Conservation (phyloP, 176 grass and related monocot genomes). For the Phragmites australis region DNA sequence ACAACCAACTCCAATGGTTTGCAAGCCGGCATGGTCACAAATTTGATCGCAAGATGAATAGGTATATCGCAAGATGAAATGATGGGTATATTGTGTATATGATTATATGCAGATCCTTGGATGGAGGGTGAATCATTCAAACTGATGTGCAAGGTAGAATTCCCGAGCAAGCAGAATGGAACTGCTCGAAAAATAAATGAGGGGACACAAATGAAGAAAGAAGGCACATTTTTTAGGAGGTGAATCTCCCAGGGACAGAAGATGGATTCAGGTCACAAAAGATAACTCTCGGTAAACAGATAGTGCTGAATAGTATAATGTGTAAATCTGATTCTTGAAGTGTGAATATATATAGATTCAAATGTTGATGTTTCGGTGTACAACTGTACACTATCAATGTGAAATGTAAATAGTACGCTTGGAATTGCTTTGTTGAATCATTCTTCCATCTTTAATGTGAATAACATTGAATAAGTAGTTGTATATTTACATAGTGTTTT, state of each 20-base stretch:
- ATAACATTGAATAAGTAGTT: too few species aligned
- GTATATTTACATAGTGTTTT: too few species aligned
- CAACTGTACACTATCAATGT: neutral
- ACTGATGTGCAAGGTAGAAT: neutral
- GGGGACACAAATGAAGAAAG: neutral
- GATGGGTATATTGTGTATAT: slow-evolving; percentile 13
- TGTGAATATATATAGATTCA: slow-evolving; percentile 20
- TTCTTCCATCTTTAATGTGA: too few species aligned
- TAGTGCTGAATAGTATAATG: neutral
- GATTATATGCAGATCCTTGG: slow-evolving; percentile 19
- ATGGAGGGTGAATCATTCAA: slow-evolving; percentile 9
- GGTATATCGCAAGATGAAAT: slow-evolving; percentile 60
- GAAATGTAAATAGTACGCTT: neutral
- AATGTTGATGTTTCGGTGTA: neutral
- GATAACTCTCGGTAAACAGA: neutral
- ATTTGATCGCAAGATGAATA: slow-evolving; percentile 58
- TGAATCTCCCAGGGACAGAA: neutral
- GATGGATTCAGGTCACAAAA: neutral
- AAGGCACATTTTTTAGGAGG: neutral
- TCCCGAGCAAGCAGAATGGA: neutral
- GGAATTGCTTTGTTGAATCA: neutral
- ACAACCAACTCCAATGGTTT: slow-evolving; percentile 76
- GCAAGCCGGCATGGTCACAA: slow-evolving; percentile 43
- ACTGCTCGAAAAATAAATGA: neutral
- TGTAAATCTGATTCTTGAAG: neutral